Conservation (phyloP, 2,329 filamentous ascomycete genomes). For the Neonectria coccinea region DNA sequence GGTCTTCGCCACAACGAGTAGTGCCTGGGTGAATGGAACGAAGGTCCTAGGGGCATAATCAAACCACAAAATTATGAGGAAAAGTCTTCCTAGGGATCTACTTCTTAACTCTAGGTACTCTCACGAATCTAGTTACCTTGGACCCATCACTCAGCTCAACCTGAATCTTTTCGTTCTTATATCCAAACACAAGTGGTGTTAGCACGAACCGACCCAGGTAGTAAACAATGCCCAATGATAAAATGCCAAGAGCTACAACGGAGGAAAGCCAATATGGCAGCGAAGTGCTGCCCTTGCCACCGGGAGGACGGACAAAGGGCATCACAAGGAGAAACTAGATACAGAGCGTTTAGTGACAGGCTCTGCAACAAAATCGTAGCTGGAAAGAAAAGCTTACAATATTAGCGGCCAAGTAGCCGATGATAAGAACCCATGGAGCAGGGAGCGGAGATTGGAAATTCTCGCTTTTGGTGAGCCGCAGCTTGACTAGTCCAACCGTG, state of each 20-base stretch:
- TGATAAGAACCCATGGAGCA: slow-evolving; percentile 36
- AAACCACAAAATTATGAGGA: neutral
- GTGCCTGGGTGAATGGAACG: neutral
- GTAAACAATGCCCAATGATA: slow-evolving; percentile 24
- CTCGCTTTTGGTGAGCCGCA: slow-evolving; percentile 34
- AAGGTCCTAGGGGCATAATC: neutral
- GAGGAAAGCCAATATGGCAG: slow-evolving; percentile 31
- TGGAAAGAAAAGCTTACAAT: slow-evolving; percentile 11
- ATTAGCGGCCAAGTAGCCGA: slow-evolving; percentile 15
- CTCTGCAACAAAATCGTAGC: neutral
- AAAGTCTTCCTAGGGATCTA: neutral
- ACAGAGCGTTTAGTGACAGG: neutral
- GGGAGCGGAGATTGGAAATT: slow-evolving; percentile 33
- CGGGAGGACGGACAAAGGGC: slow-evolving; percentile 26
- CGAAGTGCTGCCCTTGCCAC: slow-evolving; percentile 29
- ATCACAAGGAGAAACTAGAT: slow-evolving; percentile 27
- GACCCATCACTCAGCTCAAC: slow-evolving; percentile 31
- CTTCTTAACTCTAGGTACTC: neutral
- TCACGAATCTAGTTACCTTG: slow-evolving; percentile 27
- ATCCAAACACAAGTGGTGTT: slow-evolving; percentile 17
- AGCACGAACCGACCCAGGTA: slow-evolving; percentile 19
- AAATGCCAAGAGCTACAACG: slow-evolving; percentile 22
- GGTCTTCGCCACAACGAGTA: neutral
- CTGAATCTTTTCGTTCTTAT: slow-evolving; percentile 16
- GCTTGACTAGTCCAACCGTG: slow-evolving; percentile 36